phyloP scores from a whole-genome alignment of 2,329 filamentous ascomycete genomes.

The Microdochium nivale region DNA sequence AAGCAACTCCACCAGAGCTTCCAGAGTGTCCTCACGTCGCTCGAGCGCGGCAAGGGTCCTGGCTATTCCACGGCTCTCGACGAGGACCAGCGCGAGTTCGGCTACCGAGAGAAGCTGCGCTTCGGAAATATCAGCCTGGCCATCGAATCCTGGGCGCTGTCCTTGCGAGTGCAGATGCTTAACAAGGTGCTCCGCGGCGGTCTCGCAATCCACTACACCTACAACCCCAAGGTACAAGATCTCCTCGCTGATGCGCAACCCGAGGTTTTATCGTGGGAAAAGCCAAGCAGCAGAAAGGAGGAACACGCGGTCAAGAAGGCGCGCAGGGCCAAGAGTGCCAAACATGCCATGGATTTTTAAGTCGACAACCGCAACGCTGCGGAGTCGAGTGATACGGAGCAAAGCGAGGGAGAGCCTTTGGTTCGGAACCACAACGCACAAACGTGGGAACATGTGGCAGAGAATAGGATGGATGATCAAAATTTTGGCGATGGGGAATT shows the following conservation, averaged over 20 bases:
- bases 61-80: slow-evolving; percentile 42
- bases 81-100: slow-evolving; percentile 36
- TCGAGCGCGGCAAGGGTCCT: slow-evolving; percentile 45
- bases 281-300: slow-evolving; percentile 7
- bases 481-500: too few species aligned
- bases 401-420: too few species aligned
- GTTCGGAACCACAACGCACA: too few species aligned
- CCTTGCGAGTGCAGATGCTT: slow-evolving; percentile 37
- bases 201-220: slow-evolving; percentile 27
- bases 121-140: slow-evolving; percentile 34
- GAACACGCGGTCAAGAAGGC: slow-evolving; percentile 6
- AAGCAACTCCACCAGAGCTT: slow-evolving; percentile 39
- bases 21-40: slow-evolving; percentile 42
- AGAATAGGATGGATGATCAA: too few species aligned
- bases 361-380: background rate
- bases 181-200: slow-evolving; percentile 39
- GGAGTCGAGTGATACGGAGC: background rate
- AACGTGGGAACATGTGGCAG: too few species aligned
- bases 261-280: slow-evolving; percentile 14
- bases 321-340: slow-evolving; percentile 9
- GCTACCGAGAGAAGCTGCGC: slow-evolving; percentile 42
- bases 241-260: slow-evolving; percentile 22
- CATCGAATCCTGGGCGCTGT: slow-evolving; percentile 44
- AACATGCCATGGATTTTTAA: slow-evolving; percentile 4
- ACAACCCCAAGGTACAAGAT: slow-evolving; percentile 28